Conservation (phyloP, 2,329 filamentous ascomycete species). For the Basipetospora chlamydospora region DNA sequence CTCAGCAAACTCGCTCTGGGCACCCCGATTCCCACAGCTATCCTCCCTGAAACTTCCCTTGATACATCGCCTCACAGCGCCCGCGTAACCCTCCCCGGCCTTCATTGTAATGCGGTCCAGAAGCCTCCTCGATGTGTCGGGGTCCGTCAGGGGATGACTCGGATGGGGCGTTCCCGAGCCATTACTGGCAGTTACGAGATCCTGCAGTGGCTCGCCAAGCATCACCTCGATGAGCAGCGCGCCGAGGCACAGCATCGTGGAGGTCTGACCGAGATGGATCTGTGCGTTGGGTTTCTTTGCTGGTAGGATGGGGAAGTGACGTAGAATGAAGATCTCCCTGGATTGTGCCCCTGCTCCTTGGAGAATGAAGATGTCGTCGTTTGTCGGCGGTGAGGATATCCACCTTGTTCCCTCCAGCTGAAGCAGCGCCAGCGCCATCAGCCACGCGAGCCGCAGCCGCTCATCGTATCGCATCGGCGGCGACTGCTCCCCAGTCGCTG, state of each 20-base stretch:
- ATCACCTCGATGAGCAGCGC: conserved; percentile 12
- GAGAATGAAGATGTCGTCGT: conserved; percentile 9
- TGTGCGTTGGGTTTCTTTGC: not conserved
- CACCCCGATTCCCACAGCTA: conserved; percentile 5
- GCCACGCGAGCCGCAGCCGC: not conserved
- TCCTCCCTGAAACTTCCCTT: conserved; percentile 6
- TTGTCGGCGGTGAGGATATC: not conserved
- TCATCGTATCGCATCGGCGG: not conserved
- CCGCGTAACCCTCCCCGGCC: conserved; percentile 9
- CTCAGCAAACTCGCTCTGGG: conserved; percentile 7
- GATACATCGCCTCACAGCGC: conserved; percentile 10
- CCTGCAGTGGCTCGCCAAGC: conserved; percentile 4
- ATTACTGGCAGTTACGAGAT: not conserved
- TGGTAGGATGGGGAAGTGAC: conserved; percentile 9
- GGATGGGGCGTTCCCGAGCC: not conserved
- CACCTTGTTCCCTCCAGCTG: not conserved
- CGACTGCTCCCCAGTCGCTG: not conserved
- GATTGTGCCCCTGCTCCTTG: conserved; percentile 10
- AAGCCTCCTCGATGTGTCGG: not conserved
- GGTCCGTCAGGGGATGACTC: not conserved
- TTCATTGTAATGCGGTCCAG: not conserved
- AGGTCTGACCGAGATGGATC: not conserved
- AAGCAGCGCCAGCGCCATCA: not conserved
- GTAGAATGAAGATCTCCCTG: conserved; percentile 12
- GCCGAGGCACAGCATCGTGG: conserved; percentile 9